Conservation (phyloP, 192 early-diverging fungal genomes). For the Rhizoclosmatium globosum region DNA sequence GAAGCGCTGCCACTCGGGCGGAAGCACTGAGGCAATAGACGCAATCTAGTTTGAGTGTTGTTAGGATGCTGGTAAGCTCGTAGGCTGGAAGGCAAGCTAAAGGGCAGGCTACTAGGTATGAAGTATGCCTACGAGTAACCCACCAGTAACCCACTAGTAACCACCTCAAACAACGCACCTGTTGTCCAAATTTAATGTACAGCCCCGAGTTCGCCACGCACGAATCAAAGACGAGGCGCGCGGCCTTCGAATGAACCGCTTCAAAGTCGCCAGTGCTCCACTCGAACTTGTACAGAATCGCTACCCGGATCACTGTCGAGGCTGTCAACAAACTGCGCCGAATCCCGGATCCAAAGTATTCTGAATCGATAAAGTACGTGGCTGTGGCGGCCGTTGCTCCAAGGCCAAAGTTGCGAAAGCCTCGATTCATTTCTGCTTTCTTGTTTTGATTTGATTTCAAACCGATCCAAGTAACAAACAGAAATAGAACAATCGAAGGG, state of each 20-base stretch:
- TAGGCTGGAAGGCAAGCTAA: conserved; percentile 67
- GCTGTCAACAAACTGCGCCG: too few species aligned
- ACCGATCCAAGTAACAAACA: too few species aligned
- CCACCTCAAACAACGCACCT: conserved; percentile 55
- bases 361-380: too few species aligned
- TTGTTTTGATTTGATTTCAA: too few species aligned
- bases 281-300: conserved; percentile 71
- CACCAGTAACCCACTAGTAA: conserved; percentile 70
- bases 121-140: conserved; percentile 65
- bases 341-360: too few species aligned
- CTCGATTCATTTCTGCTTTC: too few species aligned
- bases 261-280: conserved; percentile 71
- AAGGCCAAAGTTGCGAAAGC: conserved; percentile 14
- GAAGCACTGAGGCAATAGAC: conserved; percentile 43
- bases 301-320: background rate
- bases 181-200: conserved; percentile 91
- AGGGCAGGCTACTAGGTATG: conserved; percentile 68
- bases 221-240: conserved; percentile 74
- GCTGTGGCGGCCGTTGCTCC: conserved; percentile 12
- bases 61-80: conserved; percentile 67
- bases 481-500: too few species aligned
- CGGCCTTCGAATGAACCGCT: conserved; percentile 76
- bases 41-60: conserved; percentile 16
- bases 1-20: conserved; percentile 66
- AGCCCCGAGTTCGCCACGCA: conserved; percentile 85